These are phyloP conservation scores for Lanmaoa pseudosensibilis DNA, from an alignment of 768 basidiomycete species.

Conservation along the genomic window DNA sequence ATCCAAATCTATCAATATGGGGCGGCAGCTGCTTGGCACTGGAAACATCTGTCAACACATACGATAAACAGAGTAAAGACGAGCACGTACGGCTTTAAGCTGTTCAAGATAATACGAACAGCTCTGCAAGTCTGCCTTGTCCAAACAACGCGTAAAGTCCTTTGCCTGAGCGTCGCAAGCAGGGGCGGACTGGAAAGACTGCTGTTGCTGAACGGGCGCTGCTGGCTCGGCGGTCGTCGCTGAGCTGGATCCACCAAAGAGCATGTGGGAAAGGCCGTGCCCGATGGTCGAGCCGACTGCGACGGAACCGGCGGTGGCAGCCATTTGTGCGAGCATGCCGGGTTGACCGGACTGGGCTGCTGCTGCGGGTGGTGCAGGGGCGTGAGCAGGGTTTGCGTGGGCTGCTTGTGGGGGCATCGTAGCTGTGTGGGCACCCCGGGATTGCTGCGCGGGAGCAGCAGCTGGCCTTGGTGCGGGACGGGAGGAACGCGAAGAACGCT, in stretches of 20 bases:
- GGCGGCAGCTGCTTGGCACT: conserved; percentile 79
- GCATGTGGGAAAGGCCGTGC: conserved; percentile 87
- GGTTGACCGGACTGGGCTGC: conserved; percentile 51
- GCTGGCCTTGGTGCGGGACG: conserved; percentile 57
- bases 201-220: conserved; percentile 47
- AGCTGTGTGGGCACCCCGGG: conserved; percentile 50
- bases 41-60: conserved; percentile 2
- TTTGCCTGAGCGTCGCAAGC: conserved; percentile 80
- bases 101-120: conserved; percentile 89
- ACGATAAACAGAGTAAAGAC: neutral
- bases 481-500: conserved; percentile 82
- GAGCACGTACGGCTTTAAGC: conserved; percentile 72
- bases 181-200: conserved; percentile 44
- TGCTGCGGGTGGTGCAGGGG: conserved; percentile 39
- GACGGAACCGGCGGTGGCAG: conserved; percentile 87
- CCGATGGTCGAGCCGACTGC: conserved; percentile 86
- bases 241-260: conserved; percentile 70
- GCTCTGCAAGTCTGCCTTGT: conserved; percentile 74
- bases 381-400: conserved; percentile 43
- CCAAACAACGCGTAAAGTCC: conserved; percentile 85
- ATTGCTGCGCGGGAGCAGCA: conserved; percentile 46
- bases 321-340: conserved; percentile 82
- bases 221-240: conserved; percentile 47
- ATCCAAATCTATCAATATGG: conserved; percentile 41
- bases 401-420: conserved; percentile 43